phyloP scores from a whole-genome alignment of 2,329 filamentous ascomycete species.

The Colletotrichum filicis region DNA sequence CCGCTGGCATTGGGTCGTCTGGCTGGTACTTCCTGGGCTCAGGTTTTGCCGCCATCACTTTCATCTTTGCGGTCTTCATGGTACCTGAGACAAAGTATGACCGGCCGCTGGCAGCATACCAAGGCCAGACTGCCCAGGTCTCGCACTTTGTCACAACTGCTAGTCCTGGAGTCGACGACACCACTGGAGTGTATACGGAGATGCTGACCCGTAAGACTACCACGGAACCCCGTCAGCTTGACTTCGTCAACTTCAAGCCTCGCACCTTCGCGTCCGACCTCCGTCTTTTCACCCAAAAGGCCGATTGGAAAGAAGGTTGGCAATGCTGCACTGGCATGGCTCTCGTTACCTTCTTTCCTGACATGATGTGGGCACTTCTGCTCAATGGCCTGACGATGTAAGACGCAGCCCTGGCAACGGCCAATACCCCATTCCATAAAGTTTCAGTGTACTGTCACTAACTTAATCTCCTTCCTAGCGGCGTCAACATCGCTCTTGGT shows the following conservation, averaged over 20 bases:
- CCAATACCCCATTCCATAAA: background rate
- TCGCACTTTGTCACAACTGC: constrained; percentile 31
- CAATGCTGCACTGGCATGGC: constrained; percentile 41
- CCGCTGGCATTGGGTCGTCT: constrained; percentile 49
- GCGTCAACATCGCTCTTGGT: constrained; percentile 54
- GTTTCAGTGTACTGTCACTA: constrained; percentile 23
- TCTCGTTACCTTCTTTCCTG: constrained; percentile 50
- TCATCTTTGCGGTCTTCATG: constrained; percentile 49
- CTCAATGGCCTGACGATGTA: constrained; percentile 42
- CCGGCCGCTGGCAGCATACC: constrained; percentile 48
- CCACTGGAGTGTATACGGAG: constrained; percentile 34
- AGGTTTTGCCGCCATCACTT: constrained; percentile 44
- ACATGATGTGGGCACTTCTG: constrained; percentile 53
- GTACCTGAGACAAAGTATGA: constrained; percentile 56
- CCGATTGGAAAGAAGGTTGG: constrained; percentile 48
- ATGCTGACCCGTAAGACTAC: constrained; percentile 23
- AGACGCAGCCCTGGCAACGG: background rate
- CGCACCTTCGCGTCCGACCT: constrained; percentile 49
- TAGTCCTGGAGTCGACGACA: constrained; percentile 34
- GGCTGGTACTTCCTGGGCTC: constrained; percentile 57
- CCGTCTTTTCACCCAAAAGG: constrained; percentile 50
- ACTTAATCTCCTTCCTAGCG: constrained; percentile 46
- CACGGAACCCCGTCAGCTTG: constrained; percentile 40
- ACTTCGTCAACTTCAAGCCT: constrained; percentile 47
- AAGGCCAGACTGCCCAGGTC: constrained; percentile 40